phyloP scores from a whole-genome alignment of 108 stramenopile genomes.

The Cyclotella sp. region DNA sequence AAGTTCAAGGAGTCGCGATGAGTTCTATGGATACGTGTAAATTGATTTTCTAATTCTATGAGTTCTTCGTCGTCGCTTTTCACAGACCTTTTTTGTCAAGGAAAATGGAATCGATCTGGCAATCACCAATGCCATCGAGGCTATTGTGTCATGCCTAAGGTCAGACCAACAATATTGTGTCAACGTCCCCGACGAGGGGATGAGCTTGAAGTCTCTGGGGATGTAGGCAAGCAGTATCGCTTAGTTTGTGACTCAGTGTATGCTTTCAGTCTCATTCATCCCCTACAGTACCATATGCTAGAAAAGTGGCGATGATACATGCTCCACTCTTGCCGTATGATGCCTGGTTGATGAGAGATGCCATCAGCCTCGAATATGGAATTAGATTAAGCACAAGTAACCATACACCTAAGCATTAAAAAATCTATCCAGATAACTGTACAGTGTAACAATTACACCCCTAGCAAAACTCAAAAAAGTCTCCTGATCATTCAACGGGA shows the following conservation, averaged over 20 bases:
- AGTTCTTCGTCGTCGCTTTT: not conserved
- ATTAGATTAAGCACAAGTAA: not conserved
- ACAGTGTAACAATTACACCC: constrained; percentile 27
- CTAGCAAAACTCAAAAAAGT: constrained; percentile 28
- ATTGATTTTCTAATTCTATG: not conserved
- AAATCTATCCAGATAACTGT: constrained; percentile 22
- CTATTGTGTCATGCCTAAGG: constrained; percentile 76
- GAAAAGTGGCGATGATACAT: too few relatives aligned
- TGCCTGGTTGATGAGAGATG: too few relatives aligned
- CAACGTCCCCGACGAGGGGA: constrained; percentile 74
- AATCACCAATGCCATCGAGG: constrained; percentile 83
- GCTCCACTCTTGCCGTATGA: too few relatives aligned
- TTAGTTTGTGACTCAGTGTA: not conserved
- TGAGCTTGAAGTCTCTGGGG: constrained; percentile 75
- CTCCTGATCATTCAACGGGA: constrained; percentile 46
- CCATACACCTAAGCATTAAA: constrained; percentile 3
- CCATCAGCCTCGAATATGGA: too few relatives aligned
- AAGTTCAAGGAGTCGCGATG: constrained; percentile 8
- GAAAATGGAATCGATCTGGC: constrained; percentile 90
- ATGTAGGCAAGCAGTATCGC: not conserved
- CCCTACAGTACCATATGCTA: too few relatives aligned
- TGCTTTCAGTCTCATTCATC: not conserved
- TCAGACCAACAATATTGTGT: constrained; percentile 87
- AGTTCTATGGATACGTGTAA: not conserved
- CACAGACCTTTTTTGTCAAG: constrained; percentile 76